Conservation (phyloP, 306 rosid genomes). For the Cicer chorassanicum region DNA sequence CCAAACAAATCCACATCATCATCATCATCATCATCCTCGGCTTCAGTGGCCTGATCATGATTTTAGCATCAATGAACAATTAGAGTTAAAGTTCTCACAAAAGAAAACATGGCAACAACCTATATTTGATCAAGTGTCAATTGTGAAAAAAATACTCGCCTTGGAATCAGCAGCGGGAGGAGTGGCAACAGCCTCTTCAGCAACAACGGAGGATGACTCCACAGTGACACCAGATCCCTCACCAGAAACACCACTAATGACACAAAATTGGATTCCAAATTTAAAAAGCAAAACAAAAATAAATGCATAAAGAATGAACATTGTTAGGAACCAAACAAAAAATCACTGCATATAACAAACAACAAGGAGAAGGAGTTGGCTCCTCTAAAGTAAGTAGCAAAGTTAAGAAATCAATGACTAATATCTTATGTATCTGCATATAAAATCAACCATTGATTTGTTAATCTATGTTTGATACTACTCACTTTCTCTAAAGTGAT, state of each 20-base stretch:
- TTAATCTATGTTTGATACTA: too few species aligned
- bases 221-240: conserved; percentile 82
- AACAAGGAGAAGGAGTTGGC: too few species aligned
- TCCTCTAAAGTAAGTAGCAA: too few species aligned
- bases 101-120: not conserved
- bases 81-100: not conserved
- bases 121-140: not conserved
- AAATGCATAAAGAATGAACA: not conserved
- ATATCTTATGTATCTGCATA: too few species aligned
- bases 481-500: too few species aligned
- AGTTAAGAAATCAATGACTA: too few species aligned
- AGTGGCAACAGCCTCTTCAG: conserved; percentile 70
- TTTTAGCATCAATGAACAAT: not conserved
- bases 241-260: conserved; percentile 83
- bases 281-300: not conserved
- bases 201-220: conserved; percentile 51
- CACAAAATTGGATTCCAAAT: not conserved
- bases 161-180: conserved; percentile 81
- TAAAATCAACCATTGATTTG: too few species aligned
- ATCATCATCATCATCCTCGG: conserved; percentile 77
- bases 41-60: conserved; percentile 64
- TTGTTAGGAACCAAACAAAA: not conserved
- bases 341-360: not conserved
- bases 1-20: conserved; percentile 94
- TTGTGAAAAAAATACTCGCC: conserved; percentile 47